A percentile compares a stretch with the other conserved stretches of the same genome.
Conservation (phyloP, 2,329 filamentous ascomycete species). For the Sporothrix protearum region DNA sequence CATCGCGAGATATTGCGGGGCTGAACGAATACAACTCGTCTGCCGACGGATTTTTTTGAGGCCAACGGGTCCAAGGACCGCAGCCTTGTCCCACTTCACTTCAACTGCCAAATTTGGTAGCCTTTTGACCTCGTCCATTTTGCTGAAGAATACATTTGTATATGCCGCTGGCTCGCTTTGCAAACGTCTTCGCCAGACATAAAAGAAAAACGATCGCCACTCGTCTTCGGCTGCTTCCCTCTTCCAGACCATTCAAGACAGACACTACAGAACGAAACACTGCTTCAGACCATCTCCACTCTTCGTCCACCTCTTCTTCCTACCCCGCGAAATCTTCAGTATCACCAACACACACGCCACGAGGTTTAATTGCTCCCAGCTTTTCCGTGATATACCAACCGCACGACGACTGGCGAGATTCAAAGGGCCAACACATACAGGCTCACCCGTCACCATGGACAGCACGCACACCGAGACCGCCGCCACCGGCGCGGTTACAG, state of each 20-base stretch:
- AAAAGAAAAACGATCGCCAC: background rate
- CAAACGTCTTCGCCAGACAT: background rate
- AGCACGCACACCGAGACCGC: background rate
- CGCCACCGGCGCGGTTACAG: background rate
- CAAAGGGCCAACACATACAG: background rate
- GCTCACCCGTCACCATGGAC: constrained; percentile 10
- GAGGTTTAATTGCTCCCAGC: background rate
- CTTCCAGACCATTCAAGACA: background rate
- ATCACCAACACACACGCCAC: background rate
- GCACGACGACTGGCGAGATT: background rate
- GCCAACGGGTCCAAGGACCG: background rate
- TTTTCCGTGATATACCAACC: background rate
- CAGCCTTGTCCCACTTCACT: constrained; percentile 8
- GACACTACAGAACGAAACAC: background rate
- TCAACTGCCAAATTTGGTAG: background rate
- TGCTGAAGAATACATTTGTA: background rate
- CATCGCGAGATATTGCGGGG: background rate
- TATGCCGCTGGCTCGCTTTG: background rate
- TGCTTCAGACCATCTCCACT: background rate
- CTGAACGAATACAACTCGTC: background rate
- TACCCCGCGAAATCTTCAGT: background rate
- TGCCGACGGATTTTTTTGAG: background rate
- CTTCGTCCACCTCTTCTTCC: background rate
- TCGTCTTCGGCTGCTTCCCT: background rate
- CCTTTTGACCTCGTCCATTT: background rate